Conservation (phyloP, 176 grass and related monocot genomes). For the Oryza coarctata region DNA sequence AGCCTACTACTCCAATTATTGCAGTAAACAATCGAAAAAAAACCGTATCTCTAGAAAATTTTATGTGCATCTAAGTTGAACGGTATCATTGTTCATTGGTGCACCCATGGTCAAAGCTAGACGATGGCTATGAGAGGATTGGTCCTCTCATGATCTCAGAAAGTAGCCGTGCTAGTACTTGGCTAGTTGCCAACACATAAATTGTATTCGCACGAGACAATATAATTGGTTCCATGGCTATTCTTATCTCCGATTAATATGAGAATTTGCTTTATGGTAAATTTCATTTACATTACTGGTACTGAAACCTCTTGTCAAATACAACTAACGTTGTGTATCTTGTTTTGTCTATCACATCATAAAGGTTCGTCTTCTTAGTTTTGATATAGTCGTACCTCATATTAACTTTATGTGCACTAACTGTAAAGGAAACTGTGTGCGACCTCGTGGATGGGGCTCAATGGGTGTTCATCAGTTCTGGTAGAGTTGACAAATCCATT, state of each 20-base stretch:
- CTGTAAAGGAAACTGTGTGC: neutral
- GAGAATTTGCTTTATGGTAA: neutral
- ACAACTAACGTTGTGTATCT: neutral
- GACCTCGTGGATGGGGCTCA: neutral
- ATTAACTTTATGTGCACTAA: neutral
- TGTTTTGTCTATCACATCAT: neutral
- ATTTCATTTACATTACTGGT: neutral
- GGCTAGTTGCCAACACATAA: neutral
- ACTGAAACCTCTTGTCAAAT: neutral
- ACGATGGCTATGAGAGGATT: neutral
- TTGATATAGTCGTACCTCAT: too few species aligned
- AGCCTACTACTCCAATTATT: slow-evolving; percentile 24
- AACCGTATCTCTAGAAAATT: neutral
- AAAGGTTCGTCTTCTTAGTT: neutral
- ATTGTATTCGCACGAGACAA: too few species aligned
- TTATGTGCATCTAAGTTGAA: neutral
- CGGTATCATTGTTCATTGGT: neutral
- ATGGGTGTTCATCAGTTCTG: neutral
- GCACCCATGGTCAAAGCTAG: neutral
- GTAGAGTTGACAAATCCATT: slow-evolving; percentile 22
- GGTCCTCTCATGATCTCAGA: neutral
- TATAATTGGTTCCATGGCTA: too few species aligned
- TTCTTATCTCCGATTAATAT: neutral
- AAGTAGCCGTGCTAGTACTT: neutral
- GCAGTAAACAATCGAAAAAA: neutral